Percentiles rank a stretch among this genome's conserved stretches.
Evolutionary conservation across 495 filamentous ascomycete species (phyloP).

Genomic region (Tetracladium setigerum): DNA sequence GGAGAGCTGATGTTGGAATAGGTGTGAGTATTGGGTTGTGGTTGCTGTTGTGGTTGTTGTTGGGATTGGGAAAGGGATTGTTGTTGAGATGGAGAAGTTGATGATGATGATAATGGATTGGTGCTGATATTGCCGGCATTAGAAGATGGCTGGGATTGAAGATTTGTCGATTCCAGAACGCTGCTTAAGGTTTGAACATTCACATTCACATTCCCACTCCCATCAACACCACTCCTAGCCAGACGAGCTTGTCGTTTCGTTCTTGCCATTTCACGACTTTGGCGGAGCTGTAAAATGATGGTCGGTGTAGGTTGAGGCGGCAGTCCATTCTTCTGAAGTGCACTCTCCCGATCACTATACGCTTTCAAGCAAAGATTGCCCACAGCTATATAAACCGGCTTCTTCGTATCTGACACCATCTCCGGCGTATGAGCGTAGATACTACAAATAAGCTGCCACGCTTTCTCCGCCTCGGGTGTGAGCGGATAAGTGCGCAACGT

Average conservation of each 20-base stretch:
- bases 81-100: too few relatives aligned
- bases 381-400: conserved; percentile 24
- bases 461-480: conserved; percentile 57
- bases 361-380: conserved; percentile 29
- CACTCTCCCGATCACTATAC: conserved; percentile 22
- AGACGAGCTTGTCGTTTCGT: conserved; percentile 45
- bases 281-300: conserved; percentile 33
- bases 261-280: conserved; percentile 53
- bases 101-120: conserved; percentile 2
- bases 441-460: conserved; percentile 64
- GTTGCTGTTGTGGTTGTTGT: too few relatives aligned
- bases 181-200: not conserved
- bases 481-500: conserved; percentile 68
- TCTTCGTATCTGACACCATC: conserved; percentile 23
- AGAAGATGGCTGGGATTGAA: conserved; percentile 2
- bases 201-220: not conserved
- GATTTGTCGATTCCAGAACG: conserved; percentile 7
- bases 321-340: conserved; percentile 20
- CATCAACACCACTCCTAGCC: not conserved
- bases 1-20: too few relatives aligned
- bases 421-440: conserved; percentile 32
- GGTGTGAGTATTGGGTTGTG: too few relatives aligned
- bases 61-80: too few relatives aligned
- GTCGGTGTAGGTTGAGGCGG: conserved; percentile 39
- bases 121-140: conserved; percentile 6